Evolutionary conservation across 2,329 filamentous ascomycete species (phyloP).

Genomic region (Claviceps pazoutovae): DNA sequence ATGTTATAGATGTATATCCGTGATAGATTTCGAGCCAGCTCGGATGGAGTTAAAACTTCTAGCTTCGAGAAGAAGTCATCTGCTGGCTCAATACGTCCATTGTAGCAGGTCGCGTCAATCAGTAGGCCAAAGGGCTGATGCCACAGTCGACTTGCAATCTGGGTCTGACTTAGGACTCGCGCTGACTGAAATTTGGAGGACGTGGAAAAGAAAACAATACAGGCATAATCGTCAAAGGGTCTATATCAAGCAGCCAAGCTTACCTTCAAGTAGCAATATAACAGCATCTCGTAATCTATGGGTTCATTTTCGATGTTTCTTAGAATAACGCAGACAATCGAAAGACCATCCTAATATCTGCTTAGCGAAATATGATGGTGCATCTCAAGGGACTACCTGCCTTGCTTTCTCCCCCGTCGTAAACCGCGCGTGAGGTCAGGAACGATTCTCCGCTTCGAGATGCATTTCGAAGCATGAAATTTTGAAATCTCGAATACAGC

Average conservation of each 20-base stretch:
- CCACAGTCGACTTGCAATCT: constrained; percentile 58
- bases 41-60: constrained; percentile 47
- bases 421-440: constrained; percentile 49
- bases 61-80: constrained; percentile 52
- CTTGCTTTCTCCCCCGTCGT: constrained; percentile 58
- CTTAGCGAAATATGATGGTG: background rate
- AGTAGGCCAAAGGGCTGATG: constrained; percentile 54
- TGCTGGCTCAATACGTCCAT: constrained; percentile 50
- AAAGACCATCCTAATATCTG: constrained; percentile 45
- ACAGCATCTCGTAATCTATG: constrained; percentile 50
- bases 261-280: constrained; percentile 56
- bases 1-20: constrained; percentile 60
- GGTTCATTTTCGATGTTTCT: constrained; percentile 52
- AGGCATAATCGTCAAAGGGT: background rate
- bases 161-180: background rate
- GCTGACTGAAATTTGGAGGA: background rate
- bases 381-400: constrained; percentile 16
- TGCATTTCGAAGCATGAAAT: constrained; percentile 59
- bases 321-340: constrained; percentile 55
- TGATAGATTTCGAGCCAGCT: constrained; percentile 43
- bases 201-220: background rate
- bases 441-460: constrained; percentile 52
- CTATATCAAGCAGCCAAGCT: constrained; percentile 5
- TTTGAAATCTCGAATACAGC: constrained; percentile 54
- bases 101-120: constrained; percentile 57